Conservation (phyloP, 352 stramenopile genomes). For the Phytopythium chamaehyphon region DNA sequence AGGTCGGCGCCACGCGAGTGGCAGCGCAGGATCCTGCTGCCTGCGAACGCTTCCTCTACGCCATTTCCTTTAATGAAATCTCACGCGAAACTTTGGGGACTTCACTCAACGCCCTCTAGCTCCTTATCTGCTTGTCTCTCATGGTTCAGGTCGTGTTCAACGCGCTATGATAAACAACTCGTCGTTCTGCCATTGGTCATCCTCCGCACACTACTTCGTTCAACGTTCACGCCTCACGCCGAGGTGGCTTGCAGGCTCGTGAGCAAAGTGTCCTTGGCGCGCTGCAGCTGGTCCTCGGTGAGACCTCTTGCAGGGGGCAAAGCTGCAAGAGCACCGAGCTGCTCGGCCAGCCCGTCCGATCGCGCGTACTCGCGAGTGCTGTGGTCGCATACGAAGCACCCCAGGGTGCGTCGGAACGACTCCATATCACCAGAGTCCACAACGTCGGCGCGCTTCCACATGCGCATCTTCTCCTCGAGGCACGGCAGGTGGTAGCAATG, state of each 20-base stretch:
- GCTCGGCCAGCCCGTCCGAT: conserved; percentile 30
- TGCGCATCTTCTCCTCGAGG: conserved; percentile 83
- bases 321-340: conserved; percentile 28
- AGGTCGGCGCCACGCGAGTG: too few relatives aligned
- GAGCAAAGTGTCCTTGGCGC: conserved; percentile 61
- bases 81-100: conserved; percentile 80
- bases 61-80: conserved; percentile 59
- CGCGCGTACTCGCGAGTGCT: conserved; percentile 55
- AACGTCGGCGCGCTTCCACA: conserved; percentile 72
- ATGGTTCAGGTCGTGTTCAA: too few relatives aligned
- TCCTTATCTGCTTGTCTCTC: neutral
- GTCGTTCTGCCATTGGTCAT: neutral
- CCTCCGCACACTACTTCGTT: neutral
- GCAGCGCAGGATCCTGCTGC: conserved; percentile 1
- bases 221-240: conserved; percentile 11
- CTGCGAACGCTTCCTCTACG: conserved; percentile 10
- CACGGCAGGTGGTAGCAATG: conserved; percentile 80
- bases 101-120: conserved; percentile 17
- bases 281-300: conserved; percentile 66
- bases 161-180: too few relatives aligned
- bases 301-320: conserved; percentile 38
- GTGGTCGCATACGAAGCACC: conserved; percentile 84
- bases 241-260: conserved; percentile 18
- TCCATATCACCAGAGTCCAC: conserved; percentile 41
- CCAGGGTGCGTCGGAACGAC: conserved; percentile 37